These are phyloP conservation scores for Phaeoacremonium minimum DNA, from an alignment of 2,329 filamentous ascomycete genomes.

Conservation along the genomic window DNA sequence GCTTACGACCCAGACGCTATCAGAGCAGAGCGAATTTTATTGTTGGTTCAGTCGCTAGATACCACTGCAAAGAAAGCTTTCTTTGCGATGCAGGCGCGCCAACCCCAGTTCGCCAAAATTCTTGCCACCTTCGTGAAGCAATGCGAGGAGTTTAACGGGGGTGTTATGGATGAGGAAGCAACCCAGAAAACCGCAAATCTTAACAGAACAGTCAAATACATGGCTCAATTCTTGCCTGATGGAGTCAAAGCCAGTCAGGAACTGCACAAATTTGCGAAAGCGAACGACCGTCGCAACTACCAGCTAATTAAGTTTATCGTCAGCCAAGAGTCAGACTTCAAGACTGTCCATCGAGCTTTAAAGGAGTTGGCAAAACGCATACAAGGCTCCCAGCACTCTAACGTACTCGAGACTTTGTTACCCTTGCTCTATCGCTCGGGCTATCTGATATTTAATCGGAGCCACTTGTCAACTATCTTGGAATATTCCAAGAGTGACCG, in stretches of 20 bases:
- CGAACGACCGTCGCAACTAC: conserved; percentile 85
- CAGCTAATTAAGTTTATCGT: conserved; percentile 85
- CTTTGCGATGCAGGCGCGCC: conserved; percentile 77
- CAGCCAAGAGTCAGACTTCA: conserved; percentile 82
- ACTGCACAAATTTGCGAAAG: conserved; percentile 84
- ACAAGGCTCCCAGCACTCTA: conserved; percentile 59
- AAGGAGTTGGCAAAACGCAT: conserved; percentile 84
- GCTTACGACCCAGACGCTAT: conserved; percentile 68
- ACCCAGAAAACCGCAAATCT: conserved; percentile 68
- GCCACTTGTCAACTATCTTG: conserved; percentile 87
- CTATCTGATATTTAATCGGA: conserved; percentile 87
- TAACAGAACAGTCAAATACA: conserved; percentile 66
- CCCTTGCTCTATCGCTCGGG: conserved; percentile 81
- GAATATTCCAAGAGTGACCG: conserved; percentile 81
- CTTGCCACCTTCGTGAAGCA: conserved; percentile 72
- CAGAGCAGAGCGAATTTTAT: conserved; percentile 76
- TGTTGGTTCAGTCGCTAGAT: conserved; percentile 76
- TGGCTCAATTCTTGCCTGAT: conserved; percentile 75
- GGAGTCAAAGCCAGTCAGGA: conserved; percentile 66
- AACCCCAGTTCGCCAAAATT: conserved; percentile 68
- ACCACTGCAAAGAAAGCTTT: conserved; percentile 78
- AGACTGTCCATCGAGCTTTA: conserved; percentile 83
- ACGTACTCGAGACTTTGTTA: conserved; percentile 72
- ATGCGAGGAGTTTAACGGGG: conserved; percentile 90
- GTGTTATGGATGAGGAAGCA: conserved; percentile 70